Base-by-base conservation (phyloP, 176 grass and related monocot genomes). In the Thalia dealbata region DNA sequence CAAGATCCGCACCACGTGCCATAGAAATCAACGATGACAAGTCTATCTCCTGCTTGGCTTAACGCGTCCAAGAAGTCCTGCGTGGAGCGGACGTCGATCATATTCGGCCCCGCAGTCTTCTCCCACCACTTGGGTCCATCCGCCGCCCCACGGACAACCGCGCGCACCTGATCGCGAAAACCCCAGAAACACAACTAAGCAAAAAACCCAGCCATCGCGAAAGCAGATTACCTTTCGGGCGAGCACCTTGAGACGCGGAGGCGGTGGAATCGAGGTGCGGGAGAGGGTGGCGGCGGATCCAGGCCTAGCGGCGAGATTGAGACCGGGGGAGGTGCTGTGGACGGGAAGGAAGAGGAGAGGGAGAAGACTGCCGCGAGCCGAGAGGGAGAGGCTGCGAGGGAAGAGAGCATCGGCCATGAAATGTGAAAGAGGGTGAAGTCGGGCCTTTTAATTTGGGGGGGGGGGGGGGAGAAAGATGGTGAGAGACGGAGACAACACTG, bases 1-100 rank as follows among this genome's bases (percentile, higher is more conserved):
- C 95, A 99, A 64, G 95, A 99, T 79, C 87, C 95, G 59, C 95
- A 99, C 95, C 95, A 99, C 69, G 95, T 99, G 44, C 95, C 90
- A 46, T 93, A 99, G 72, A 99, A 93, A 50, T 99, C 95, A 24
- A 83, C 90, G 75, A 86, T 74, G 65, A 99, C 85, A 74, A 99
- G 90, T 66, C 79, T 84, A 0, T 99, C 87, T 11, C 85, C 79
- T 19, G 95, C 95, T 86, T 88, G 80, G 73, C 73, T 88, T 10
- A 93, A 75, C 38, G 95, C 90, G 74, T 99, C 85, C 82, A 99
- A 65, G 67, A 99, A 93, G 64, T 99, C 95, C 62, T 88, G 81
- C 45, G 95, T 99, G n/a, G 95, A 93, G 63, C 91, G 90, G 52
- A 99, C 83, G 61, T 99, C 90, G 46, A 99, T 79, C 95, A 99